Percentiles rank a stretch among this genome's conserved stretches.
Evolutionary conservation across 768 basidiomycete species (phyloP).

Genomic region (Agaricus subrufescens): DNA sequence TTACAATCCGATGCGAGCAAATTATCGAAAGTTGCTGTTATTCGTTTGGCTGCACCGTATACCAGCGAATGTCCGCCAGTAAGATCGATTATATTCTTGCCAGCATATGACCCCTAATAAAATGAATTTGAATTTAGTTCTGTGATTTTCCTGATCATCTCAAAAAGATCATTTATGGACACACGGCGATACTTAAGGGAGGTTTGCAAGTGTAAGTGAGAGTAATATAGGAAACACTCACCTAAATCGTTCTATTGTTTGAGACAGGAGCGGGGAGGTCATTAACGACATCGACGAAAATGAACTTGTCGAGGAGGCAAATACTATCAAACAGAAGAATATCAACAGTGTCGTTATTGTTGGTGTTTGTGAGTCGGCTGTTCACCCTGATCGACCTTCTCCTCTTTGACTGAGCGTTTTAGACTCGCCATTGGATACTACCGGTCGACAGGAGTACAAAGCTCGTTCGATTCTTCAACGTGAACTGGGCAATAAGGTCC

Average conservation of each 20-base stretch:
- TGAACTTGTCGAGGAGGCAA: slow-evolving; percentile 42
- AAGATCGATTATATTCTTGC: slow-evolving; percentile 28
- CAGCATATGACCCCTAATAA: slow-evolving; percentile 21
- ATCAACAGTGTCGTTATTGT: slow-evolving; percentile 24
- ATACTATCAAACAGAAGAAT: slow-evolving; percentile 23
- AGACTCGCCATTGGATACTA: slow-evolving; percentile 30
- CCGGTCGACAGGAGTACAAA: slow-evolving; percentile 26
- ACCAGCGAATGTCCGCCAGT: slow-evolving; percentile 56
- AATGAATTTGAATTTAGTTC: slow-evolving; percentile 20
- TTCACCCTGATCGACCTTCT: not conserved
- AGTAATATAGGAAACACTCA: not conserved
- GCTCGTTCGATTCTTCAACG: slow-evolving; percentile 23
- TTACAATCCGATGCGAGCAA: slow-evolving; percentile 49
- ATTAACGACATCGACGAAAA: slow-evolving; percentile 33
- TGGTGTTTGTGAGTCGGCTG: slow-evolving; percentile 22
- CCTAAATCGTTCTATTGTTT: not conserved
- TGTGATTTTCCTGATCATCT: slow-evolving; percentile 28
- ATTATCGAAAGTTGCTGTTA: slow-evolving; percentile 57
- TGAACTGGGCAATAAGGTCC: slow-evolving; percentile 32
- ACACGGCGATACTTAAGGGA: slow-evolving; percentile 30
- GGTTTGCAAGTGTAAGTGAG: slow-evolving; percentile 40
- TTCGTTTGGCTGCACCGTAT: slow-evolving; percentile 59
- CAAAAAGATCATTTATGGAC: slow-evolving; percentile 23
- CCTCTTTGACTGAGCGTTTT: not conserved
- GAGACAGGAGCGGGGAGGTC: slow-evolving; percentile 22